These are phyloP conservation scores for Metroxylon sagu DNA, from an alignment of 176 grass and related monocot species.

Conservation along the genomic window DNA sequence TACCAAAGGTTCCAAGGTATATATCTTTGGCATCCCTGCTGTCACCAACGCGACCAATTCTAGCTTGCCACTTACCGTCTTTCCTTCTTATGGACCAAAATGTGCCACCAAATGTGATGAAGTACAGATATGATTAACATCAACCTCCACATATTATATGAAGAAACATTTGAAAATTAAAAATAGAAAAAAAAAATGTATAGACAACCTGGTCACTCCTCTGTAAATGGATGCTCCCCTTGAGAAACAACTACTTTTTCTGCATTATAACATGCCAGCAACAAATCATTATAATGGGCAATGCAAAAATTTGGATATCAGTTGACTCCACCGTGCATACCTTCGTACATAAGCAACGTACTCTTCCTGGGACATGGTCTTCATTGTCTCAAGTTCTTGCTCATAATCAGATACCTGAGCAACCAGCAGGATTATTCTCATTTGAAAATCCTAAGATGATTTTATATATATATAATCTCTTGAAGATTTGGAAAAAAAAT, in stretches of 20 bases:
- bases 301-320: too few species aligned
- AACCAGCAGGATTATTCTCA: background rate
- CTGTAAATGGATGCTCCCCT: constrained; percentile 95
- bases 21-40: constrained; percentile 65
- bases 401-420: constrained; percentile 60
- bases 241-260: constrained; percentile 95
- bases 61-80: constrained; percentile 95
- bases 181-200: constrained; percentile 19
- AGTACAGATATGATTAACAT: constrained; percentile 12
- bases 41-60: constrained; percentile 84
- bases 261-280: constrained; percentile 19
- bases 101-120: background rate
- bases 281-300: too few species aligned
- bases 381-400: constrained; percentile 55
- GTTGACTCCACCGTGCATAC: constrained; percentile 19
- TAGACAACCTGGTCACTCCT: constrained; percentile 82
- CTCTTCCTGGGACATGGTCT: constrained; percentile 66
- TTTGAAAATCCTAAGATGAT: too few species aligned
- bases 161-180: constrained; percentile 9
- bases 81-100: constrained; percentile 55
- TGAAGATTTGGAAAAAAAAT: constrained; percentile 1
- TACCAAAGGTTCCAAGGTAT: constrained; percentile 95
- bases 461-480: background rate
- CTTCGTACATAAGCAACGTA: constrained; percentile 86
- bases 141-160: background rate